These are phyloP conservation scores for Orbilia oligospora DNA, from an alignment of 2,329 filamentous ascomycete species.

Conservation along the genomic window DNA sequence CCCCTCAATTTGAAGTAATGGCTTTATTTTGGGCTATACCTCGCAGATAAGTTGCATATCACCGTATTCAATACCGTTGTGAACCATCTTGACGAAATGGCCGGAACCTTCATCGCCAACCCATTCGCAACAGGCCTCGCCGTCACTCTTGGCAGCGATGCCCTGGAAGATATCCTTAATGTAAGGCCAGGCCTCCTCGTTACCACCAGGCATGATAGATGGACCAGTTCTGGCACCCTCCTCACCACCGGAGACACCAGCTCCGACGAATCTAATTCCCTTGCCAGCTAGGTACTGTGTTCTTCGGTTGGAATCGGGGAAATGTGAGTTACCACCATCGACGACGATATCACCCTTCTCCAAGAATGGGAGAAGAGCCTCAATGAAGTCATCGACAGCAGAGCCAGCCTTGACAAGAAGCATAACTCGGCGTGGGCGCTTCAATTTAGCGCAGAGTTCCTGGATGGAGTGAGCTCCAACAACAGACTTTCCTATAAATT, in stretches of 20 bases:
- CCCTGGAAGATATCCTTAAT: slow-evolving; percentile 99
- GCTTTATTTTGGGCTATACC: slow-evolving; percentile 72
- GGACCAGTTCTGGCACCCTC: slow-evolving; percentile 98
- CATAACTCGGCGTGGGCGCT: slow-evolving; percentile 97
- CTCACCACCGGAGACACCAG: slow-evolving; percentile 98
- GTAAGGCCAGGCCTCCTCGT: slow-evolving; percentile 96
- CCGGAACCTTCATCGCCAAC: slow-evolving; percentile 99
- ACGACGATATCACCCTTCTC: slow-evolving; percentile 97
- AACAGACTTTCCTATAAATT: slow-evolving; percentile 82
- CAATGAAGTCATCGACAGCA: slow-evolving; percentile 98
- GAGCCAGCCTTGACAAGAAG: slow-evolving; percentile 98
- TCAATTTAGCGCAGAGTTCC: slow-evolving; percentile 97
- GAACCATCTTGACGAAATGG: slow-evolving; percentile 99
- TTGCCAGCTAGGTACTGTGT: slow-evolving; percentile 88
- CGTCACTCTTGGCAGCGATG: slow-evolving; percentile 97
- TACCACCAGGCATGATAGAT: slow-evolving; percentile 98
- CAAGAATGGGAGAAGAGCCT: slow-evolving; percentile 87
- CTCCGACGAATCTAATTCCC: slow-evolving; percentile 95
- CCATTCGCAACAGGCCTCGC: slow-evolving; percentile 99
- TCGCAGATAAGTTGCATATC: slow-evolving; percentile 99
- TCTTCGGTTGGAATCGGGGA: slow-evolving; percentile 98
- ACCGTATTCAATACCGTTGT: slow-evolving; percentile 99
- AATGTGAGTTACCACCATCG: slow-evolving; percentile 99
- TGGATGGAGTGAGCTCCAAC: slow-evolving; percentile 92
- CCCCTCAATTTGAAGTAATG: neutral